Conservation (phyloP, 108 stramenopile species). For the Pseudonitzschia multiseries region DNA sequence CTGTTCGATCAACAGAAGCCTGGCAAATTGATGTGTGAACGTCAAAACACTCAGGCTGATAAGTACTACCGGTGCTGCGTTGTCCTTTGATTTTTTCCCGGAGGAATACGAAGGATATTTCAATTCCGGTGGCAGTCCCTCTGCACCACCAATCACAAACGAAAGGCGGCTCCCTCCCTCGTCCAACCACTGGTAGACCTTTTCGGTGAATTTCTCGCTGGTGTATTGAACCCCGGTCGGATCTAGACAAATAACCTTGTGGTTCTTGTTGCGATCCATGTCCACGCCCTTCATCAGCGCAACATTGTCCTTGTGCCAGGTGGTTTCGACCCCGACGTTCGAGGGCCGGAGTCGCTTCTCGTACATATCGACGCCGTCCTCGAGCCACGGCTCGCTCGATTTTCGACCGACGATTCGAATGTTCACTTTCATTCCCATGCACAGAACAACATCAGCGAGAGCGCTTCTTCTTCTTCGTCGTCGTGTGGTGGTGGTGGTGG, state of each 20-base stretch:
- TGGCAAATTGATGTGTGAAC: constrained; percentile 91
- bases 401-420: constrained; percentile 84
- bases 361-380: constrained; percentile 73
- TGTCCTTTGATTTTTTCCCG: constrained; percentile 6
- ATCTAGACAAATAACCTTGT: constrained; percentile 72
- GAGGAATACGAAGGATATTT: constrained; percentile 26
- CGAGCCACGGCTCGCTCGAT: constrained; percentile 76
- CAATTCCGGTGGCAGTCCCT: constrained; percentile 81
- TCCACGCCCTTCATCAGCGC: constrained; percentile 70
- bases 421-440: constrained; percentile 59
- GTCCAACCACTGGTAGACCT: constrained; percentile 85
- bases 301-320: constrained; percentile 88
- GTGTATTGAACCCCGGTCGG: constrained; percentile 67
- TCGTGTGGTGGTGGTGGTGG: no score
- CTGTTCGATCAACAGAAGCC: constrained; percentile 87
- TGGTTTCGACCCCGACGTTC: constrained; percentile 67
- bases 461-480: no score
- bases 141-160: constrained; percentile 92
- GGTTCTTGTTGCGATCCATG: constrained; percentile 55
- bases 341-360: constrained; percentile 61
- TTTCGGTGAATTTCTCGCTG: constrained; percentile 70
- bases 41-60: constrained; percentile 80
- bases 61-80: constrained; percentile 24
- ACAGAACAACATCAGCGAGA: not conserved
- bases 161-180: constrained; percentile 82